A percentile compares a stretch with the other conserved stretches of the same genome.
Evolutionary conservation across 2,329 filamentous ascomycete genomes (phyloP).

Genomic region (Stagonosporopsis cucurbitacearum): DNA sequence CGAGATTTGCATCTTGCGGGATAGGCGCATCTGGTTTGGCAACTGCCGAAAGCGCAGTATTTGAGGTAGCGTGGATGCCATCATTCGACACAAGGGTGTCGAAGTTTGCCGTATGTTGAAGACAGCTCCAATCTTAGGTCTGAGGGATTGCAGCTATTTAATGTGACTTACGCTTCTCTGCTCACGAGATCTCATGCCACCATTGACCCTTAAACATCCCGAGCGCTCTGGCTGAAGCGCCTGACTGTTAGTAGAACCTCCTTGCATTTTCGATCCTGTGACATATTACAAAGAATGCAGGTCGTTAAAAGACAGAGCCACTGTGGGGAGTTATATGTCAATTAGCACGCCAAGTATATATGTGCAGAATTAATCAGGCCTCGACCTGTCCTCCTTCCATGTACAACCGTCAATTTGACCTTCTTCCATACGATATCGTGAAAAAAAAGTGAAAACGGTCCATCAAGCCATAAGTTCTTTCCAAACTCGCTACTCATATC

Average conservation of each 20-base stretch:
- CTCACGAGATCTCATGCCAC: conserved; percentile 11
- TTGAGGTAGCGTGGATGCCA: not conserved
- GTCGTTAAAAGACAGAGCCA: not conserved
- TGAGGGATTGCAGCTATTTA: too few relatives aligned
- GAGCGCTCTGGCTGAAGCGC: not conserved
- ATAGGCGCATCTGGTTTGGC: not conserved
- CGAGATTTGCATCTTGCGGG: not conserved
- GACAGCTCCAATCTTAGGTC: not conserved
- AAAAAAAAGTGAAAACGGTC: conserved; percentile 7
- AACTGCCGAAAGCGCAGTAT: conserved; percentile 8
- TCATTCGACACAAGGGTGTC: not conserved
- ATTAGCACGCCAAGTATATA: conserved; percentile 9
- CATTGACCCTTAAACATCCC: not conserved
- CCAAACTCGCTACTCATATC: not conserved
- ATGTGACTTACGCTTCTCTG: not conserved
- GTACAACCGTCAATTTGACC: conserved; percentile 10
- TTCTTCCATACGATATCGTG: not conserved
- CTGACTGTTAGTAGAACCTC: not conserved
- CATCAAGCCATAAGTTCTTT: conserved; percentile 15
- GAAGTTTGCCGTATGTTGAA: not conserved
- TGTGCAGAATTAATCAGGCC: conserved; percentile 10
- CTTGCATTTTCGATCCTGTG: not conserved
- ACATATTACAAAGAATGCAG: not conserved
- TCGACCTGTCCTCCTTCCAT: not conserved
- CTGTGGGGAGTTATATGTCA: not conserved